phyloP scores from a whole-genome alignment of 139 green algal species.

The Haematococcus sp. region DNA sequence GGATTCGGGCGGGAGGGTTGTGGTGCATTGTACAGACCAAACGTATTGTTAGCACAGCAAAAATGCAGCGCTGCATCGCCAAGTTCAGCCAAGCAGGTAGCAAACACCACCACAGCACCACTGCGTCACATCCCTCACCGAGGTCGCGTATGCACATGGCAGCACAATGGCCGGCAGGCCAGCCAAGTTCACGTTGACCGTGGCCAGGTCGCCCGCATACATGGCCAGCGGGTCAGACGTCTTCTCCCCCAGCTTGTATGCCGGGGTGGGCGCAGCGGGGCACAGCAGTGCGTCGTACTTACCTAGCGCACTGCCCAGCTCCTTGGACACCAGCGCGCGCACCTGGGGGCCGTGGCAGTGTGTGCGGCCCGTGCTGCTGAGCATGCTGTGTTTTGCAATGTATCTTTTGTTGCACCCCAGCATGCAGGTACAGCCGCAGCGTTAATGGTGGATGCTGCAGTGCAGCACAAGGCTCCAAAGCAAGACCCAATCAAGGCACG shows the following conservation, averaged over 20 bases:
- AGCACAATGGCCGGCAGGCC: conserved; percentile 84
- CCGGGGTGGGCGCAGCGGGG: conserved; percentile 81
- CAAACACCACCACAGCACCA: too few species aligned
- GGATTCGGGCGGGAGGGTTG: too few species aligned
- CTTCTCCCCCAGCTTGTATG: conserved; percentile 87
- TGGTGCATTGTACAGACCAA: too few species aligned
- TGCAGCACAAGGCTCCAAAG: too few species aligned
- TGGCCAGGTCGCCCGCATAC: conserved; percentile 96
- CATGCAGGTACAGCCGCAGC: too few species aligned
- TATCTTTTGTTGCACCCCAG: too few species aligned
- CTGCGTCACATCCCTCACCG: background rate
- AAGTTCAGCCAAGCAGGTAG: too few species aligned
- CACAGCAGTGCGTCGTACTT: conserved; percentile 72
- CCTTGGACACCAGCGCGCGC: conserved; percentile 77
- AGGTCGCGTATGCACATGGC: conserved; percentile 58
- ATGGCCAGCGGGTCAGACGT: conserved; percentile 83
- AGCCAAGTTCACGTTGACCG: conserved; percentile 91
- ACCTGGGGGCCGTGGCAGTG: conserved; percentile 57
- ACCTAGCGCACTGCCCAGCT: conserved; percentile 60
- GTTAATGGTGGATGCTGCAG: too few species aligned
- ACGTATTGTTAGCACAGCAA: too few species aligned
- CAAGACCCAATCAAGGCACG: too few species aligned
- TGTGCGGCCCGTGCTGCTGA: background rate
- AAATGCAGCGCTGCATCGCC: too few species aligned
- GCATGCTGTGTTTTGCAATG: too few species aligned